Percentiles rank a stretch among this genome's conserved stretches.
Conservation (phyloP, 495 filamentous ascomycete species). For the Penicillium pulvis region DNA sequence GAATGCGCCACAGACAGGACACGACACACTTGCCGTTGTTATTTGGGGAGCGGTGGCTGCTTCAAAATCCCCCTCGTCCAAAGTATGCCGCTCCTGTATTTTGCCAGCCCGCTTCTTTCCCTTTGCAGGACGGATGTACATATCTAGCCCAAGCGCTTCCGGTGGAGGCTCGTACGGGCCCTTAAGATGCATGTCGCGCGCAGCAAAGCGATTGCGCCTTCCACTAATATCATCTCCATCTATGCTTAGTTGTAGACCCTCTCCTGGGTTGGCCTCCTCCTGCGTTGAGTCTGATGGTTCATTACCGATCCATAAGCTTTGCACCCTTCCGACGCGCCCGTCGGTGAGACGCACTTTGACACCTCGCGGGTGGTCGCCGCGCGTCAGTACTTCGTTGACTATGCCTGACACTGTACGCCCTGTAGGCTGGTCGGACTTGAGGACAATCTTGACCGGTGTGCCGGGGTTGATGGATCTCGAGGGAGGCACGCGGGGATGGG, state of each 20-base stretch:
- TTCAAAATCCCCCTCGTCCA: background rate
- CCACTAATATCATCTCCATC: constrained; percentile 8
- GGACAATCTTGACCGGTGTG: constrained; percentile 64
- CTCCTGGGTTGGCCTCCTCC: background rate
- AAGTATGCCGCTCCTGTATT: background rate
- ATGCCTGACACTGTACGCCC: constrained; percentile 64
- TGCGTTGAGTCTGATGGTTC: background rate
- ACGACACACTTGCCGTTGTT: constrained; percentile 6
- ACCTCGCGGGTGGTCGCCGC: constrained; percentile 70
- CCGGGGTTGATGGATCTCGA: constrained; percentile 39
- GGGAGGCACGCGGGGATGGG: constrained; percentile 19
- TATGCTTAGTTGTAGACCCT: constrained; percentile 5
- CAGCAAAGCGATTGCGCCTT: constrained; percentile 11
- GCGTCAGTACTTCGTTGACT: constrained; percentile 64
- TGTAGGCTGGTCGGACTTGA: constrained; percentile 71
- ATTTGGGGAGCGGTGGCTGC: background rate
- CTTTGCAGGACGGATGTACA: constrained; percentile 15
- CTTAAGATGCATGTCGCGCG: constrained; percentile 12
- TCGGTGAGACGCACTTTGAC: constrained; percentile 73
- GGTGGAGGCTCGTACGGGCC: constrained; percentile 14
- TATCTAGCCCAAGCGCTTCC: constrained; percentile 13
- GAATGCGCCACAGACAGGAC: constrained; percentile 30
- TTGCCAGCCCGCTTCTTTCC: constrained; percentile 14
- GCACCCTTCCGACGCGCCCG: constrained; percentile 69
- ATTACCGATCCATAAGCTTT: constrained; percentile 29